Evolutionary conservation across 1,284 basidiomycete species (phyloP), one percentile per base, ranked within the genome.

Genomic region (Heliocybe sulcata): DNA sequence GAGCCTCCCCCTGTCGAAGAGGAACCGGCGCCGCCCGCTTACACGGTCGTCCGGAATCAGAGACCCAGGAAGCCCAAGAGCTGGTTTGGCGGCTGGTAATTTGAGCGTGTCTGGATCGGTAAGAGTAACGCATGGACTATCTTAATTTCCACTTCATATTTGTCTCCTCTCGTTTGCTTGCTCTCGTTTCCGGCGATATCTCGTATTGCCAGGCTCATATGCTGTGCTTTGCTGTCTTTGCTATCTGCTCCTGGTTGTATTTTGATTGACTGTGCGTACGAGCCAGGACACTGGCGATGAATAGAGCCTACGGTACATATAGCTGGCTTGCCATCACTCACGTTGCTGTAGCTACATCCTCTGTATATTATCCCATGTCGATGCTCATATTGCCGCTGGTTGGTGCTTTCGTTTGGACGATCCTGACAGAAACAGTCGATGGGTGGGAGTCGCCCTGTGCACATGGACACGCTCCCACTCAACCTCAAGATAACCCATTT

Each of bases 1-100:
- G 74, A 75, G 26, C 25, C 38, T n/a, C 52, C 53, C 4, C 52
- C 19, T 8, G 54, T 48, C 2, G 42, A 31, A 22, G 52, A 54
- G 45, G 52, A 57, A 12, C 49, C 16, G 31, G 2, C n/a, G n/a
- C 55, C 45, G 38, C 23, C 52, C 11, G 25, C 52, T 33, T 6
- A 33, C 6, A 49, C 51, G 27, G 26, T 52, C n/a, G n/a, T 25
- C 29, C 31, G 29, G 23, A 22, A 35, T 29, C 51, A 23, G 51
- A 29, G 20, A 23, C 26, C 51, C 51, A 29, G 51, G 33, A 29
- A 52, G 19, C 51, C 51, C 26, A 52, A 52, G 51, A 49, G 52
- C 25, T 56, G 55, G 55, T 55, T 55, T 29, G 55, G 55, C 19
- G 55, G 55, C 4, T 56, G 55, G 55, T 56, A 29, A 54, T 11